Evolutionary conservation across 108 stramenopile species (phyloP).

Genomic region (Schizochytrium sp.): DNA sequence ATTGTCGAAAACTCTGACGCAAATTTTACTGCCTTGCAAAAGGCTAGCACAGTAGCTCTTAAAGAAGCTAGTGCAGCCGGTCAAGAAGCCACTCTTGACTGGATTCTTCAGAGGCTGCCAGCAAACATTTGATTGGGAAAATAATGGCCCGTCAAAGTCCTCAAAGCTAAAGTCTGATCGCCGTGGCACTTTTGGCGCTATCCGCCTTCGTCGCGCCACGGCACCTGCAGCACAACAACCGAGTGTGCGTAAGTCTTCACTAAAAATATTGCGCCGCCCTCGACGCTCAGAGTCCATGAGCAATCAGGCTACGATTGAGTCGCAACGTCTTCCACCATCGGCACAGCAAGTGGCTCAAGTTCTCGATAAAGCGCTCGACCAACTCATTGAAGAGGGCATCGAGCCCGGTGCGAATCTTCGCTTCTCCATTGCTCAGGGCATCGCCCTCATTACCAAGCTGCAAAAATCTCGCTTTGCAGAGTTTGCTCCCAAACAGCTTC

Average conservation of each 20-base stretch:
- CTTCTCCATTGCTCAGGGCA: constrained; percentile 27
- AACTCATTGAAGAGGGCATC: constrained; percentile 52
- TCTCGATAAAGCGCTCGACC: constrained; percentile 14
- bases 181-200: not conserved
- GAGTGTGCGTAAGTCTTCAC: not conserved
- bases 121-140: constrained; percentile 28
- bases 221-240: not conserved
- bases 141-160: too few relatives aligned
- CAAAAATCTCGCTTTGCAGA: constrained; percentile 19
- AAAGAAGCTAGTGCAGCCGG: not conserved
- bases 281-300: too few relatives aligned
- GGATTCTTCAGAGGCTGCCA: constrained; percentile 26
- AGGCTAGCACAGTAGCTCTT: constrained; percentile 39
- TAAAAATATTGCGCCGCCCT: not conserved
- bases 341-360: constrained; percentile 28
- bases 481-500: constrained; percentile 34
- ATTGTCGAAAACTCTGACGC: not conserved
- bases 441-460: constrained; percentile 10
- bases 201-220: constrained; percentile 2
- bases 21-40: constrained; percentile 1
- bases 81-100: constrained; percentile 17
- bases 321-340: not conserved
- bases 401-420: constrained; percentile 32
- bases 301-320: not conserved
- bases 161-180: not conserved